Evolutionary conservation across 306 rosid species (phyloP).

Genomic region (Calophaca sinica): DNA sequence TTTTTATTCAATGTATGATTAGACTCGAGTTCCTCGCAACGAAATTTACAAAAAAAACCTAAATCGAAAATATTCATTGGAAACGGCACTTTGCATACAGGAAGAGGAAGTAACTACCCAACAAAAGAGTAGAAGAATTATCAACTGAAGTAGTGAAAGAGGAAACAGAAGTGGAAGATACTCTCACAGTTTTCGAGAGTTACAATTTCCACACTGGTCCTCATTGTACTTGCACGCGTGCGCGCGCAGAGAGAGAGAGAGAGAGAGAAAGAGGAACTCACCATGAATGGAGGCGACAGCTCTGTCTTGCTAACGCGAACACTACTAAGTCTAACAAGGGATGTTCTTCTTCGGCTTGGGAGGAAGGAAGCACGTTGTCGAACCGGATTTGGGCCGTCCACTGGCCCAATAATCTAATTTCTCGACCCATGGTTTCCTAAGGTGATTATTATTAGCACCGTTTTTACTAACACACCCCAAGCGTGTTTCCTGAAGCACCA

Average conservation of each 20-base stretch:
- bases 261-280: conserved; percentile 37
- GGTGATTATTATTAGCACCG: no score
- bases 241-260: neutral
- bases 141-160: neutral
- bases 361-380: conserved; percentile 3
- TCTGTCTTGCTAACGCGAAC: neutral
- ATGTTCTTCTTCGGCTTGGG: neutral
- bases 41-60: conserved; percentile 18
- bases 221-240: neutral
- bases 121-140: neutral
- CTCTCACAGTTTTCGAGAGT: neutral
- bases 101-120: neutral
- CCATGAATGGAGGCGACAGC: conserved; percentile 36
- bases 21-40: conserved; percentile 14
- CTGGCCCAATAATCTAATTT: conserved; percentile 15
- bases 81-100: conserved; percentile 6
- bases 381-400: neutral
- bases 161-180: neutral
- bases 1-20: neutral
- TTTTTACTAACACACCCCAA: no score
- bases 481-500: no score
- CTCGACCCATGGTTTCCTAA: neutral
- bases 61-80: conserved; percentile 14
- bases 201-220: neutral
- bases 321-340: neutral